Conservation (phyloP, 2,329 filamentous ascomycete species). For the Coniochaeta prunicola region DNA sequence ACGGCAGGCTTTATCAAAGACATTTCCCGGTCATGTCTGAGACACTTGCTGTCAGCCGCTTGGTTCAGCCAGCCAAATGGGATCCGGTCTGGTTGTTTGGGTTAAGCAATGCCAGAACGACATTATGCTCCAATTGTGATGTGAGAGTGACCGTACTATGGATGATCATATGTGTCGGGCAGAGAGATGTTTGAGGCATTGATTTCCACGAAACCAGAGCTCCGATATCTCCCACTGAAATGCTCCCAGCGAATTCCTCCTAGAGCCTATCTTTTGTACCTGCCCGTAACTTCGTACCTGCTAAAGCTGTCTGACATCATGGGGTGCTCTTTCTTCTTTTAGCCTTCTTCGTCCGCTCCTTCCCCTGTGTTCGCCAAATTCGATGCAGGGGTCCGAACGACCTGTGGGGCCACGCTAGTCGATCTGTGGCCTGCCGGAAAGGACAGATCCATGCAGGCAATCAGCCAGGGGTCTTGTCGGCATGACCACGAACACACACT, state of each 20-base stretch:
- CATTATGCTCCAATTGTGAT: background rate
- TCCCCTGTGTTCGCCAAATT: background rate
- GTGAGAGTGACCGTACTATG: too few relatives aligned
- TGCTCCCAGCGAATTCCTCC: too few relatives aligned
- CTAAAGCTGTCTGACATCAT: constrained; percentile 1
- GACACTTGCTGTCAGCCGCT: background rate
- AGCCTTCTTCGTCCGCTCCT: background rate
- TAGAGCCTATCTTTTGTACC: too few relatives aligned
- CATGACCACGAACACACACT: background rate
- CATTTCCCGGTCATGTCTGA: background rate
- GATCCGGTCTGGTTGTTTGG: background rate
- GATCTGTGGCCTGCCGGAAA: background rate
- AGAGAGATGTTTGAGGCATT: too few relatives aligned
- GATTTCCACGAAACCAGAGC: too few relatives aligned
- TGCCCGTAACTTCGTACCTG: too few relatives aligned
- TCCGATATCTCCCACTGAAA: too few relatives aligned
- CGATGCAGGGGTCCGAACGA: background rate
- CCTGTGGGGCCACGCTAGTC: background rate
- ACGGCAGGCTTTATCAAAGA: background rate
- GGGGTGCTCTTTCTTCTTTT: background rate
- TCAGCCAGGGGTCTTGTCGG: background rate
- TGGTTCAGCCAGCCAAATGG: background rate
- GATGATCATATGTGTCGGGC: too few relatives aligned
- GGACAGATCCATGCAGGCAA: background rate
- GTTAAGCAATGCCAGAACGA: background rate